Evolutionary conservation across 2,329 filamentous ascomycete species (phyloP).

Genomic region (Thielaviopsis euricoi): DNA sequence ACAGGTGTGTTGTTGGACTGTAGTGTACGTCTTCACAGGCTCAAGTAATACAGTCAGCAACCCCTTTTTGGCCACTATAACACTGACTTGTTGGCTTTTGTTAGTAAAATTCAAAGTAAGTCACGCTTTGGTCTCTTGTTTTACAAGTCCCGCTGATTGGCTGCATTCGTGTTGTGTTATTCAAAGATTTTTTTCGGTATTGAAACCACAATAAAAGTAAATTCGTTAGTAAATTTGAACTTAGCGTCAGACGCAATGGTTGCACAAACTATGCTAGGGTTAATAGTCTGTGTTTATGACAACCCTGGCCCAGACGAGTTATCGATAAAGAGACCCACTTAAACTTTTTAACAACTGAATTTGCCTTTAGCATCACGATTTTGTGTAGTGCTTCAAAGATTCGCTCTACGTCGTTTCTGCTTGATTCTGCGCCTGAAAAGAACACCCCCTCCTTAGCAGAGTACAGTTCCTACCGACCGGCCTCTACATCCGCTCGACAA

Average conservation of each 20-base stretch:
- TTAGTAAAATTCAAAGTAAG: background rate
- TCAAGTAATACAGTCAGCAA: too few species aligned
- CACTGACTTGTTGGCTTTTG: background rate
- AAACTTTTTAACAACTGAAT: background rate
- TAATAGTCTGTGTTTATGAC: background rate
- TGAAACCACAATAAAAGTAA: background rate
- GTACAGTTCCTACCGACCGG: background rate
- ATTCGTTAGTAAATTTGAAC: background rate
- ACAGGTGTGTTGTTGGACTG: too few species aligned
- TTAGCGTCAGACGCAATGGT: background rate
- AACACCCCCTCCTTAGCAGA: too few species aligned
- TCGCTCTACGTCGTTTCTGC: too few species aligned
- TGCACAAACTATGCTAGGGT: background rate
- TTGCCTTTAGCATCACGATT: background rate
- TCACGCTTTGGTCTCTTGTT: background rate
- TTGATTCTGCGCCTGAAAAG: too few species aligned
- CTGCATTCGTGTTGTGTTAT: background rate
- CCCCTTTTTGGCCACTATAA: background rate
- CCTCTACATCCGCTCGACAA: background rate
- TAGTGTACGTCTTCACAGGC: too few species aligned
- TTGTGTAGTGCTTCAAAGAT: background rate
- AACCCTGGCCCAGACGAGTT: background rate
- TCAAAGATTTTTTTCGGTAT: background rate
- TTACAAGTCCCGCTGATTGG: background rate
- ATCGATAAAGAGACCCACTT: constrained; percentile 1